phyloP scores from a whole-genome alignment of 768 basidiomycete species.

The Cantharellus anzutake region DNA sequence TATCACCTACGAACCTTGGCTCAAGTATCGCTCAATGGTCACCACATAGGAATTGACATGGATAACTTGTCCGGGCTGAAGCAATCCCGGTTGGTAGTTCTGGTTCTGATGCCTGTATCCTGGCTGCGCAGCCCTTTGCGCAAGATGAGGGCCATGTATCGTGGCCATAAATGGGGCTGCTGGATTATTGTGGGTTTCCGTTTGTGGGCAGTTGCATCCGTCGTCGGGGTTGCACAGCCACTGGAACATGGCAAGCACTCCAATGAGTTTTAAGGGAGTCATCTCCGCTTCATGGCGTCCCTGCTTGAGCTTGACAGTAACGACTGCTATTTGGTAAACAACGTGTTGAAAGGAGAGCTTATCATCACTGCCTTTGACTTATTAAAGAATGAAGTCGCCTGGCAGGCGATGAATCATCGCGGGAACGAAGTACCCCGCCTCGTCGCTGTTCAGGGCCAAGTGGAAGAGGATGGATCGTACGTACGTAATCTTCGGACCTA shows the following conservation, averaged over 20 bases:
- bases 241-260: no score
- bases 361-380: conserved; percentile 33
- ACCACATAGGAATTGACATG: conserved; percentile 79
- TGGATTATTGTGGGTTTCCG: no score
- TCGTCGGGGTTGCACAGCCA: no score
- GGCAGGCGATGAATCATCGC: conserved; percentile 57
- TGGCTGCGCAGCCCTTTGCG: no score
- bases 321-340: neutral
- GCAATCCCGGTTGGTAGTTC: conserved; percentile 15
- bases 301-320: neutral
- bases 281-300: no score
- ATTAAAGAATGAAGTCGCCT: conserved; percentile 43
- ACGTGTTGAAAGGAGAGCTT: neutral
- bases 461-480: conserved; percentile 33
- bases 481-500: neutral
- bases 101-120: no score
- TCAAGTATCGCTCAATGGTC: conserved; percentile 84
- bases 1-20: conserved; percentile 47
- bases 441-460: conserved; percentile 40
- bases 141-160: no score
- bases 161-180: no score
- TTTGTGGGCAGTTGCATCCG: no score
- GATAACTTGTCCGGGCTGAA: conserved; percentile 59
- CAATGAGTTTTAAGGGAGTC: no score
- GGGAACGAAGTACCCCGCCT: conserved; percentile 52